phyloP scores from a whole-genome alignment of 148 eudicot genomes.

The Vaccinium vitisidaea region DNA sequence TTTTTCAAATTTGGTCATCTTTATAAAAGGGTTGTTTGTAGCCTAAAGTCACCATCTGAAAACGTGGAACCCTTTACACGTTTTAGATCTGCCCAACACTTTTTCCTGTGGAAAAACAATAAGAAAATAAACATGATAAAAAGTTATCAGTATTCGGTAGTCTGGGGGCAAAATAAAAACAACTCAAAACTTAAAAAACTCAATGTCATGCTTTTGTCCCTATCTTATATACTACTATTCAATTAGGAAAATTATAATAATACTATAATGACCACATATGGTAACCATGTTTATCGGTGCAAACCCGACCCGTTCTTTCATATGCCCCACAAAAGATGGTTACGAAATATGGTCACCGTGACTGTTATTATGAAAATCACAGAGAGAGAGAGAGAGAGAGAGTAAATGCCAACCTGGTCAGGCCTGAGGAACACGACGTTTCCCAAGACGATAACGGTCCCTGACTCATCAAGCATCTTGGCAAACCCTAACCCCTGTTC shows the following conservation, averaged over 20 bases:
- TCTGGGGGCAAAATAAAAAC: constrained; percentile 19
- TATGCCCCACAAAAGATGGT: too few species aligned
- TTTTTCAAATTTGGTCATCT: background rate
- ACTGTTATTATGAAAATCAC: background rate
- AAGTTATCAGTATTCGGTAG: constrained; percentile 60
- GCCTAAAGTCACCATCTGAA: constrained; percentile 36
- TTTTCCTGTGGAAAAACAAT: constrained; percentile 57
- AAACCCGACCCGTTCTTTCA: too few species aligned
- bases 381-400: background rate
- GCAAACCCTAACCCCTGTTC: constrained; percentile 57
- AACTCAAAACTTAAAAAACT: background rate
- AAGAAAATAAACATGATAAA: constrained; percentile 35
- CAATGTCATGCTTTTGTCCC: background rate
- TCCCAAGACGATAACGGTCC: constrained; percentile 77
- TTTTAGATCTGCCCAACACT: constrained; percentile 45
- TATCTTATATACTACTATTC: background rate
- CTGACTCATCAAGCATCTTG: constrained; percentile 67
- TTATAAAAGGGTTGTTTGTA: background rate
- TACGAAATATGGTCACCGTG: too few species aligned
- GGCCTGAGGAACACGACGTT: constrained; percentile 74
- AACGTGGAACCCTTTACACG: constrained; percentile 25
- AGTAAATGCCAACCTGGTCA: constrained; percentile 58
- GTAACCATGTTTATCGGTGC: too few species aligned
- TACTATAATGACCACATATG: too few species aligned
- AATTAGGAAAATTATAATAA: background rate